Evolutionary conservation across 2,329 filamentous ascomycete genomes (phyloP).

Genomic region (Fusarium nygamai): DNA sequence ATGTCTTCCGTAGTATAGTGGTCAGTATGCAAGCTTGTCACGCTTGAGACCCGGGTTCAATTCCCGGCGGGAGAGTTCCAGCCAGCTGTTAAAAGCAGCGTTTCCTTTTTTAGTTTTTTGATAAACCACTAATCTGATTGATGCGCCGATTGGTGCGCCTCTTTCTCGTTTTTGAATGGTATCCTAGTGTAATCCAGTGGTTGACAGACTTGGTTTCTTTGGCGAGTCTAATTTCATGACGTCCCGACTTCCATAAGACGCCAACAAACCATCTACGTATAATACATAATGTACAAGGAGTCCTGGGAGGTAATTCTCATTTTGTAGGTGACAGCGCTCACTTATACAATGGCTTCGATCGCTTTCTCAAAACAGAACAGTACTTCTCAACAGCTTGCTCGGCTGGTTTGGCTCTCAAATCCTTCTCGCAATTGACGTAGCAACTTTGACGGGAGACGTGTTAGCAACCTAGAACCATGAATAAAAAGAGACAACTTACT

Average conservation of each 20-base stretch:
- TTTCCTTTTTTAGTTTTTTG: neutral
- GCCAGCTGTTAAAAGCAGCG: slow-evolving; percentile 9
- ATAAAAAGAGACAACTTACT: neutral
- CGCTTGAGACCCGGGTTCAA: slow-evolving; percentile 34
- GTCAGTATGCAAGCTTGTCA: slow-evolving; percentile 34
- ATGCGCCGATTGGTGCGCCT: no score
- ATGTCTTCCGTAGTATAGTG: slow-evolving; percentile 34
- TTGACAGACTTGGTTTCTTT: no score
- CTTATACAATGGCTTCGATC: neutral
- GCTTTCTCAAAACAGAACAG: neutral
- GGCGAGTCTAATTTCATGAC: rapidly evolving
- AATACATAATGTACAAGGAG: neutral
- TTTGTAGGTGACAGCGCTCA: neutral
- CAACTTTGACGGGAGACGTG: neutral
- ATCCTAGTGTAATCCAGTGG: rapidly evolving
- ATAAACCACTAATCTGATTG: rapidly evolving
- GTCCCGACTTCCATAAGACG: rapidly evolving
- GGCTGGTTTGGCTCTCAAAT: neutral
- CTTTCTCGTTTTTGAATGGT: rapidly evolving
- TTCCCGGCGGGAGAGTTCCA: slow-evolving; percentile 31
- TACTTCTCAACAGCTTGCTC: slow-evolving; percentile 8
- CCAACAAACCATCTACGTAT: rapidly evolving
- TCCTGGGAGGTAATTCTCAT: no score
- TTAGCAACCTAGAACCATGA: neutral
- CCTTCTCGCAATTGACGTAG: slow-evolving; percentile 1